Evolutionary conservation across 768 basidiomycete genomes (phyloP), one percentile per base, ranked within the genome.

Genomic region (Suillus alpinus): DNA sequence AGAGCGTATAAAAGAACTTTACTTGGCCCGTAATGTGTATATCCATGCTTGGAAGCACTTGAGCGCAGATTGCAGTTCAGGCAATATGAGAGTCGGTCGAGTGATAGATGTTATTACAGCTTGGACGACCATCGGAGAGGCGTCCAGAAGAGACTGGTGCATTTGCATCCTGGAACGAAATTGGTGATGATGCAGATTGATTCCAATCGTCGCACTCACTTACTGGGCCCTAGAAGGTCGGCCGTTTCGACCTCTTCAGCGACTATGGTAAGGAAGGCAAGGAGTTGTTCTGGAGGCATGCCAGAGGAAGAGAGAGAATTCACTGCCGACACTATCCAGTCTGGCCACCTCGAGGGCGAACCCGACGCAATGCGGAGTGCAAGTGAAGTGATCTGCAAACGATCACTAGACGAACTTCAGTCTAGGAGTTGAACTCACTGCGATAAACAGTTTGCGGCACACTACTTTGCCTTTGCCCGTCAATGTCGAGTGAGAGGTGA

Each of bases 41-140:
- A 95, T 84, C 95, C 94, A 98, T 2, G 90, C 86, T 69, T 92
- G 86, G 2, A 95, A 76, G 69, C 92, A 94, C 62, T 84, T 86
- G 57, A 95, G 79, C 0, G 92, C 91, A 0, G 91, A 85, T 18
- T 81, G 81, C 0, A 89, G 78, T 62, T 94, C 84, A 10, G 66
- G 68, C 5, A 59, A 62, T 60, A 68, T 64, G 49, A 75, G 76
- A 16, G 72, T 67, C 41, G 75, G 77, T 37, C 69, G 78, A 2
- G 73, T 76, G 31, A 94, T 80, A 2, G 88, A 83, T 2, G 80
- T 70, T 6, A 77, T 79, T 47, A 97, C 81, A 12, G 88, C 87
- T 60, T 86, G 84, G 1, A 87, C 78, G 14, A 94, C 90, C 67
- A 93, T 81, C 0, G 87, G 83, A 2, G 85, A 78, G 0, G 92